Evolutionary conservation across 148 eudicot species (phyloP), one percentile per base, ranked within the genome.

Genomic region (Limonium bicolor): DNA sequence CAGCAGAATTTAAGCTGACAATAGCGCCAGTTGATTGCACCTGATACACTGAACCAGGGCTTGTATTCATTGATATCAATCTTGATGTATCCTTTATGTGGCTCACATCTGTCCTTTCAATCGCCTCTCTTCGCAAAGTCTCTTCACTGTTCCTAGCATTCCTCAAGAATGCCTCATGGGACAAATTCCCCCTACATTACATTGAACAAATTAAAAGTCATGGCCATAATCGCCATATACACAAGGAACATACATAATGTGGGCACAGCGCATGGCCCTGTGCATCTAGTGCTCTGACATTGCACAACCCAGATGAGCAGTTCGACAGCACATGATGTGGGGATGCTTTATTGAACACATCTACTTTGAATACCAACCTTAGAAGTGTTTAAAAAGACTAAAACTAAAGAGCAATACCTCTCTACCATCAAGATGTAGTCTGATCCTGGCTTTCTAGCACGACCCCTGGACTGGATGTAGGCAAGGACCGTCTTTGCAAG

Each of bases 401-500:
- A 8, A 44, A 5, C 10, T 11, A 22, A 44, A 25, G 21, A 30
- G 13, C 17, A 36, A 43, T 70, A 88, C 97, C 97, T 88, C 70
- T 90, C 97, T 64, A 70, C 81, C 97, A 90, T 90, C 73, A 90
- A 80, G 44, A 90, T 77, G 52, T 90, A 90, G 71, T 90, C 97
- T 45, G 97, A 90, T 23, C 97, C 97, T 42, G 97, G 97, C 65
- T 90, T 84, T 66, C 97, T 70, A 16, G 97, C 97, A 72, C 97
- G 95, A 37, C 97, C 97, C 62, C 97, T 78, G 12, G 97, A 90
- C 51, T 90, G 97, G 57, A 90, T 84, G 58, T 90, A 90, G n/a
- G 97, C 97, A 55, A 90, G 57, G 59, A 90, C 95, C 59, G 97
- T 90, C 71, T 90, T 90, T 35, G 97, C 97, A 46, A 90, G 97